Conservation (phyloP, 345 rosid genomes). For the Acer campestre region DNA sequence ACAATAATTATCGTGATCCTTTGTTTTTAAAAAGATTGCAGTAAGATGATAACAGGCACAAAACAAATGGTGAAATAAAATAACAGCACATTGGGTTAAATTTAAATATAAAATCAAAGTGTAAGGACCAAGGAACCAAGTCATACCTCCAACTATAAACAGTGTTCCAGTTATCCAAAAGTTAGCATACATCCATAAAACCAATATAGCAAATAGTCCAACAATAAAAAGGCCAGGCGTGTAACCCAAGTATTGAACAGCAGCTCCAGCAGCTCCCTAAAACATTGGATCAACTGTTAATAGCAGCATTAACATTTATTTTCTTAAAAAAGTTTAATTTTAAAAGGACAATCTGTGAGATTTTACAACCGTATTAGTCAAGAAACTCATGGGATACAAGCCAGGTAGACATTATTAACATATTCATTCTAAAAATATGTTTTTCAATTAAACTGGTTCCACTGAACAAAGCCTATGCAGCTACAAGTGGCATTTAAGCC, state of each 20-base stretch:
- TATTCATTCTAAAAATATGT: neutral
- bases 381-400: too few species aligned
- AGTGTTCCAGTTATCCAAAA: slow-evolving; percentile 95
- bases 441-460: neutral
- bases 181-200: slow-evolving; percentile 98
- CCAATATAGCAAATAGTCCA: slow-evolving; percentile 80
- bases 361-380: too few species aligned
- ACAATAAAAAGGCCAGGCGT: slow-evolving; percentile 96
- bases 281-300: slow-evolving; percentile 26
- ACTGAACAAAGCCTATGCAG: neutral
- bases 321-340: too few species aligned
- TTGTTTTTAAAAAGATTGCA: neutral
- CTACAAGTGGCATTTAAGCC: too few species aligned
- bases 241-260: slow-evolving; percentile 79
- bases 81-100: neutral
- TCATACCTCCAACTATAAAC: slow-evolving; percentile 93
- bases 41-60: neutral
- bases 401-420: neutral
- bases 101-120: slow-evolving; percentile 1
- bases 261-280: slow-evolving; percentile 93
- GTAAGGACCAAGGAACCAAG: slow-evolving; percentile 12
- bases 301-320: too few species aligned
- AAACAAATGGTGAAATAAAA: neutral
- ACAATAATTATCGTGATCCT: neutral
- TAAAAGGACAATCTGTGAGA: too few species aligned